Conservation (phyloP, 148 eudicot species). For the Fallopia convolvulus region DNA sequence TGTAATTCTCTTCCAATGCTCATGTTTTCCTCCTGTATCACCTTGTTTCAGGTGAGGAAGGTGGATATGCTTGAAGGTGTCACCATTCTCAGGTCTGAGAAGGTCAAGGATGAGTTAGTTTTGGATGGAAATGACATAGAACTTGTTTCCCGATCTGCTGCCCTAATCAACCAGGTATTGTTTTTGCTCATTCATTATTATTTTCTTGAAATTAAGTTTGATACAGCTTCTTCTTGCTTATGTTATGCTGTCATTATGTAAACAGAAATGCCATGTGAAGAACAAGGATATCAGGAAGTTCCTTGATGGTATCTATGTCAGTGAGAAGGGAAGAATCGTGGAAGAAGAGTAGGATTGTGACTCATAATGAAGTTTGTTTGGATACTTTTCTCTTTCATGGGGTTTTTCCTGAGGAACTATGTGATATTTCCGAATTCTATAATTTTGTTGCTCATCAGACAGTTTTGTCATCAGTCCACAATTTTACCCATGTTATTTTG, state of each 20-base stretch:
- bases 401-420: background rate
- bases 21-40: background rate
- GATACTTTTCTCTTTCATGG: background rate
- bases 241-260: background rate
- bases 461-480: background rate
- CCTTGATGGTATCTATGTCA: constrained; percentile 12
- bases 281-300: constrained; percentile 14
- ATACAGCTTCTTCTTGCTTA: background rate
- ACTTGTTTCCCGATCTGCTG: constrained; percentile 12
- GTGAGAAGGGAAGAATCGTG: constrained; percentile 8
- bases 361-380: background rate
- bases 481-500: background rate
- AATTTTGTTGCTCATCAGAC: constrained; percentile 1
- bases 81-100: constrained; percentile 13
- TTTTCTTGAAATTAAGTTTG: background rate
- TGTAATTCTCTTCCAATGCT: background rate
- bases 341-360: background rate
- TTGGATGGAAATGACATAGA: constrained; percentile 14
- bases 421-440: constrained; percentile 1
- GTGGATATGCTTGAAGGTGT: constrained; percentile 12
- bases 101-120: constrained; percentile 12
- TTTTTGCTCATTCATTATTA: background rate
- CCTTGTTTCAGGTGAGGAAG: constrained; percentile 11
- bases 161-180: constrained; percentile 9
- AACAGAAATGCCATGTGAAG: constrained; percentile 14